Base-by-base conservation (phyloP, 768 basidiomycete species). In the Galerina marginata region DNA sequence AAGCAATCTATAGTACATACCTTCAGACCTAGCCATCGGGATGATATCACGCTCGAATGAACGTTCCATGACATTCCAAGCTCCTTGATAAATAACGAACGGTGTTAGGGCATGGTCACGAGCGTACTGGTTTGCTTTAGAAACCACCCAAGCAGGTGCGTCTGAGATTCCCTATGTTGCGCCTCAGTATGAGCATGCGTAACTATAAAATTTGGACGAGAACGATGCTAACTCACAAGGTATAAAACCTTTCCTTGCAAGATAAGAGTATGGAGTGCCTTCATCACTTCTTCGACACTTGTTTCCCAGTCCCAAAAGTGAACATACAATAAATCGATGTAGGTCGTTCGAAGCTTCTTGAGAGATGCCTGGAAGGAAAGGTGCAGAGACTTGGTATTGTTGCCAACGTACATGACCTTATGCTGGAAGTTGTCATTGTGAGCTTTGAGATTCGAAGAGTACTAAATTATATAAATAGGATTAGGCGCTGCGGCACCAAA, bases 201-300 rank as follows among this genome's bases (percentile, higher is more conserved):
- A 10, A 58, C 2, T 20, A 20, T 20, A 20, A 20, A 20, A 20
- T 2, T 20, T 20, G 20, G 4, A 36, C 15, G 23, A 2, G 4
- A 29, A 6, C 12, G 1, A 38, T 9, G 0, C 4, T 23, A 20
- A 53, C 71, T 50, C 61, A 76, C 76, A 12, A 76, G 68, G 65
- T 83, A 83, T 7, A 82, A 66, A 2, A 86, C 83, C 63, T 87
- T 86, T n/a, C 85, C 81, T 39, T 74, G 66, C 5, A 69, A 69
- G 36, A 88, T 81, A 29, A 88, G 76, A 12, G 77, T 71, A 60
- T 88, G 82, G 7, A 88, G 71, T 36, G 43, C 4, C 52, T 71
- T 55, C 85, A 89, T 86, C 29, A 87, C 71, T 69, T 89, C 87
- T 65, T 83, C 81, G 51, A 88, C 74, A 10, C 75, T 73, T 5